A percentile compares a stretch with the other conserved stretches of the same genome.
phyloP scores from a whole-genome alignment of 225 moss, liverwort and hornwort species.

The Marchantia paleacea region DNA sequence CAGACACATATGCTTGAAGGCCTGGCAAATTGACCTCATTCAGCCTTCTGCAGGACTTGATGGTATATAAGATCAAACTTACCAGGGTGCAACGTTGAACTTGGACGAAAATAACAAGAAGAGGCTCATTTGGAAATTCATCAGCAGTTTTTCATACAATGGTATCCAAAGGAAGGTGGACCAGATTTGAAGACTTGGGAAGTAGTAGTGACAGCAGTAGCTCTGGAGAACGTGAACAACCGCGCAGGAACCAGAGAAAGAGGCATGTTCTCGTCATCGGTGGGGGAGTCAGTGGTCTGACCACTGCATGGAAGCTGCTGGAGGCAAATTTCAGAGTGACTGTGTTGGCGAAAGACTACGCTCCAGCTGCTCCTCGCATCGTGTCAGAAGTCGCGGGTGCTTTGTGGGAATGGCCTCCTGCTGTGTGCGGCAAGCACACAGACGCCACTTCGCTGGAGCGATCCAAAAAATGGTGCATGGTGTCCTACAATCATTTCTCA shows the following conservation, averaged over 20 bases:
- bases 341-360: not conserved
- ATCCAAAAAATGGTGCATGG: not conserved
- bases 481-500: not conserved
- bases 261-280: not conserved
- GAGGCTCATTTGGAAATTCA: too few relatives aligned
- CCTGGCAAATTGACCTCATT: too few relatives aligned
- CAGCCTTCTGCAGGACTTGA: too few relatives aligned
- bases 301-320: conserved; percentile 1
- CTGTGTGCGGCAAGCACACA: not conserved
- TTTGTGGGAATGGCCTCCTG: not conserved
- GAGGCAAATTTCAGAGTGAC: not conserved
- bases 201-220: too few relatives aligned
- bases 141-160: too few relatives aligned
- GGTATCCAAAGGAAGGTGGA: too few relatives aligned
- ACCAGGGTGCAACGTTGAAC: too few relatives aligned
- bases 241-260: not conserved
- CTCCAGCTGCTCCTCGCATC: not conserved
- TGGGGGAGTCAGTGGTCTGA: not conserved
- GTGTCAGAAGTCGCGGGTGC: not conserved
- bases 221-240: too few relatives aligned
- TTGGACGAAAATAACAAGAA: too few relatives aligned
- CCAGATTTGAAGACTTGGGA: too few relatives aligned
- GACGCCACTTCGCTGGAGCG: not conserved
- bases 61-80: too few relatives aligned
- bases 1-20: too few relatives aligned